Evolutionary conservation across 2,329 filamentous ascomycete species (phyloP).

Genomic region (Pseudocercospora fuligena): DNA sequence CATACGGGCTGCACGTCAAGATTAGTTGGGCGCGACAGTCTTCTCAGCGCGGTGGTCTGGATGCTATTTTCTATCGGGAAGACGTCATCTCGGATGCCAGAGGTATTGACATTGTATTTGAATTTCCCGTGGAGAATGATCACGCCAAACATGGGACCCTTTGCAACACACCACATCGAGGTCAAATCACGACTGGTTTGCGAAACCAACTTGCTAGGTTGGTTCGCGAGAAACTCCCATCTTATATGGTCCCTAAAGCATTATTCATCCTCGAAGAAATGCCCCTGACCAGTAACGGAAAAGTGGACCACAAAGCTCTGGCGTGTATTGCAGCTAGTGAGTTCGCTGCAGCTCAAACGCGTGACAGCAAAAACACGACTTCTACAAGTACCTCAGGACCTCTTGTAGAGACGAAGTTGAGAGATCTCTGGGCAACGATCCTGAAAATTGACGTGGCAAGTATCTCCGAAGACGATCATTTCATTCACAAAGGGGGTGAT

Average conservation of each 20-base stretch:
- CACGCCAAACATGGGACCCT: neutral
- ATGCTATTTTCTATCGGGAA: conserved; percentile 21
- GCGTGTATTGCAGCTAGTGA: neutral
- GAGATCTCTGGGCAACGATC: conserved; percentile 5
- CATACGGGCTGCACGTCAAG: conserved; percentile 12
- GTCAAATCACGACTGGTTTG: conserved; percentile 7
- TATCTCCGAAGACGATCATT: conserved; percentile 12
- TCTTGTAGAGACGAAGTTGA: conserved; percentile 8
- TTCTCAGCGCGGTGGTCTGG: conserved; percentile 18
- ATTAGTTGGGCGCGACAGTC: conserved; percentile 22
- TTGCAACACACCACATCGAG: neutral
- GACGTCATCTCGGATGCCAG: neutral
- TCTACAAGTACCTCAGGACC: neutral
- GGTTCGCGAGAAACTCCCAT: neutral
- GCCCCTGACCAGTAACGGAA: conserved; percentile 9
- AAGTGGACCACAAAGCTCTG: conserved; percentile 4
- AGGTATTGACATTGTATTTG: neutral
- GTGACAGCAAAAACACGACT: neutral
- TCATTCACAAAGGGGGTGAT: conserved; percentile 13
- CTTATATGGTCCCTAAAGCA: conserved; percentile 13
- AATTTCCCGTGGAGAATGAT: neutral
- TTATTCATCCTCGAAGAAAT: conserved; percentile 11
- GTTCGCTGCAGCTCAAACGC: conserved; percentile 8
- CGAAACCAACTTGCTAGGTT: neutral
- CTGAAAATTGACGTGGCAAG: neutral